Percentiles rank a stretch among this genome's conserved stretches.
Evolutionary conservation across 2,329 filamentous ascomycete genomes (phyloP).

Genomic region (Leptoxyphium fumago): DNA sequence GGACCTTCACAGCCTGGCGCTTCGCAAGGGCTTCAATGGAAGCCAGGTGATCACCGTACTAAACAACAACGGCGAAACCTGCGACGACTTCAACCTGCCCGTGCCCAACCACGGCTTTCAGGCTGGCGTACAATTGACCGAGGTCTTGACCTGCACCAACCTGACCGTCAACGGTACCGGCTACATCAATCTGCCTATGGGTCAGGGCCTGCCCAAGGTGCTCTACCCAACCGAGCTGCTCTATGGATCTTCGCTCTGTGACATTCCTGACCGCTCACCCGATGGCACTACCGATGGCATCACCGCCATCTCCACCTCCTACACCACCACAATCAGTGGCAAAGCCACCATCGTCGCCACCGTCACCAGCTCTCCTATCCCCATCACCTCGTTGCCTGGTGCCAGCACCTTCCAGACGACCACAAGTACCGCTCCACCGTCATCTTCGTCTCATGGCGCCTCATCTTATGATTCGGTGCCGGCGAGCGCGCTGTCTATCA

Average conservation of each 20-base stretch:
- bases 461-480: neutral
- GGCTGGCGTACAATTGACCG: constrained; percentile 15
- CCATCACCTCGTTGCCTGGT: neutral
- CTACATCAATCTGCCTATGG: constrained; percentile 19
- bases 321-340: constrained; percentile 43
- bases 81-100: constrained; percentile 20
- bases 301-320: neutral
- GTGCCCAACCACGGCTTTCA: constrained; percentile 19
- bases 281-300: constrained; percentile 1
- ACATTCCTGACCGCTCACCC: constrained; percentile 1
- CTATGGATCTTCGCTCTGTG: constrained; percentile 13
- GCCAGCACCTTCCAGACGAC: neutral
- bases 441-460: neutral
- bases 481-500: neutral
- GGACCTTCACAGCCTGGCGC: constrained; percentile 28
- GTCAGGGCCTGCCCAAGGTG: constrained; percentile 21
- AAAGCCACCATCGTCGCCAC: constrained; percentile 63
- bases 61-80: constrained; percentile 24
- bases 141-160: constrained; percentile 20
- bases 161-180: constrained; percentile 14
- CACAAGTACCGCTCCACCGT: neutral
- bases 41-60: constrained; percentile 30
- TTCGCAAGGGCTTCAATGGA: constrained; percentile 28
- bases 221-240: constrained; percentile 16
- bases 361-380: constrained; percentile 49